A percentile compares a stretch with the other conserved stretches of the same genome.
Evolutionary conservation across 177 flowering plant species (phyloP).

Genomic region (Telopea speciosissima): DNA sequence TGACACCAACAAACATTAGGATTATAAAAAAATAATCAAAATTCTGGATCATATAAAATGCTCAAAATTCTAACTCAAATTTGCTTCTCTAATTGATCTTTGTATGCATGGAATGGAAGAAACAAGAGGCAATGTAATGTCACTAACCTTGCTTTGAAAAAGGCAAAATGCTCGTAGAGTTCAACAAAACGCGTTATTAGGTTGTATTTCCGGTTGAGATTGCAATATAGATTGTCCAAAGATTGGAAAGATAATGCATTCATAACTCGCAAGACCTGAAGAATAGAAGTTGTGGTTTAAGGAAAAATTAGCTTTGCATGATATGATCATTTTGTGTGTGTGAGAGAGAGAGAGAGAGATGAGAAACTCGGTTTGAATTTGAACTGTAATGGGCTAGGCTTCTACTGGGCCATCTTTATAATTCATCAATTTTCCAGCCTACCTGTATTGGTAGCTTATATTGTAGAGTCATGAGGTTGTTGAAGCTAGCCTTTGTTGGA

Average conservation of each 20-base stretch:
- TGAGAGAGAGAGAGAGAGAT: not conserved
- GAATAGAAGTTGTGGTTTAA: not conserved
- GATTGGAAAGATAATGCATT: not conserved
- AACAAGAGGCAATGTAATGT: no score
- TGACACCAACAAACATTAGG: not conserved
- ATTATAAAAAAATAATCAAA: no score
- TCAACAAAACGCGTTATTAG: not conserved
- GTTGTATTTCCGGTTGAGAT: not conserved
- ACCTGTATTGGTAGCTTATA: constrained; percentile 20
- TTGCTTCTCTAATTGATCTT: no score
- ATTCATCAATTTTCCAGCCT: no score
- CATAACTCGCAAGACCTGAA: not conserved
- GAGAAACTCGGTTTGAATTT: no score
- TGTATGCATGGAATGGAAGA: no score
- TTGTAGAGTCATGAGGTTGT: constrained; percentile 41
- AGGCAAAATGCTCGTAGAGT: not conserved
- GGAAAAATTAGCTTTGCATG: no score
- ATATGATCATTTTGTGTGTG: not conserved
- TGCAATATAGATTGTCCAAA: not conserved
- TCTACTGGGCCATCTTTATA: no score
- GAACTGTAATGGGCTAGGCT: no score
- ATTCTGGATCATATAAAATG: no score
- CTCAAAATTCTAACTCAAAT: no score
- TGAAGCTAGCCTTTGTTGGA: constrained; percentile 42
- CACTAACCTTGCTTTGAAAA: not conserved